Percentiles rank a stretch among this genome's conserved stretches.
Conservation (phyloP, 208 protist genomes). For the Trypanosoma congolense region DNA sequence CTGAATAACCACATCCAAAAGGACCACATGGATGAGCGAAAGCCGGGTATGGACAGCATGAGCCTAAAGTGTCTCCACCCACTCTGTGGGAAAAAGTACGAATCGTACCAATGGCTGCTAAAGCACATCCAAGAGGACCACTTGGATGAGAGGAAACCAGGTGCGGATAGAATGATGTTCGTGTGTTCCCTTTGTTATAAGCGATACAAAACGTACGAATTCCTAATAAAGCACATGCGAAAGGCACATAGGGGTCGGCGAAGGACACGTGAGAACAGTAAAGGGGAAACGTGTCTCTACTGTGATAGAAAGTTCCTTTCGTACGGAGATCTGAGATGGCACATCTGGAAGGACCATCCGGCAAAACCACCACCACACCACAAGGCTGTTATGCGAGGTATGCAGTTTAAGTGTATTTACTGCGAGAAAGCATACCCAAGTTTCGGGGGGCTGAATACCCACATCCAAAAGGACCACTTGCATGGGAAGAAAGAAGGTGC, state of each 20-base stretch:
- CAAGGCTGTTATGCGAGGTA: background rate
- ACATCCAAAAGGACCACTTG: background rate
- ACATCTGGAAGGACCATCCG: background rate
- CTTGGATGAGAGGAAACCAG: too few relatives aligned
- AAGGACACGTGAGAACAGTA: slow-evolving; percentile 1
- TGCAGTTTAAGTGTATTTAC: background rate
- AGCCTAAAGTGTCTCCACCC: too few relatives aligned
- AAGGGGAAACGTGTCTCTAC: background rate
- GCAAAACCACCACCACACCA: background rate
- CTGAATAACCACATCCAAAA: background rate
- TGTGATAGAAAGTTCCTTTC: background rate
- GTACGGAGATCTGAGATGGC: background rate
- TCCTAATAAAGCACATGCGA: background rate
- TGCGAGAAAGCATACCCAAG: background rate
- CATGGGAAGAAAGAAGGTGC: too few relatives aligned
- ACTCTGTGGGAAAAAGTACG: too few relatives aligned
- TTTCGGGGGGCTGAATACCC: background rate
- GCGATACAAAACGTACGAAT: background rate
- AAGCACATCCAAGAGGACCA: too few relatives aligned
- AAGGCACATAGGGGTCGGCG: background rate
- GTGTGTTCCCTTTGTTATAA: background rate
- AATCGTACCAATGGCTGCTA: too few relatives aligned
- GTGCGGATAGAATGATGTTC: background rate
- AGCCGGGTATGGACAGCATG: too few relatives aligned
- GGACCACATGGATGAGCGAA: background rate